Evolutionary conservation across 78 protist species (phyloP).

Genomic region (Trichosphaerium sp.): DNA sequence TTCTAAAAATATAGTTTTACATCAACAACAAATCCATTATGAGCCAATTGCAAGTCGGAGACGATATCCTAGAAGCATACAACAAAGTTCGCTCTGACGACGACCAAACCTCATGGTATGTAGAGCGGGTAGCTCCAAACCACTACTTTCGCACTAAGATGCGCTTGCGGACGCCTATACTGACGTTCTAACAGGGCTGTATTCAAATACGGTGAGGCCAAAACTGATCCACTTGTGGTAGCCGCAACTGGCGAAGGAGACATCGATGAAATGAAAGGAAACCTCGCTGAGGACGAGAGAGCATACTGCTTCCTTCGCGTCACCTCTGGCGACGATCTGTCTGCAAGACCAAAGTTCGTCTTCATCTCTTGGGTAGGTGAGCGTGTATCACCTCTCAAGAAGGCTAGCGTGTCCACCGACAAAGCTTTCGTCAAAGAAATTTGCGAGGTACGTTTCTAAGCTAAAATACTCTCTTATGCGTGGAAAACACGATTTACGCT

Average conservation of each 20-base stretch:
- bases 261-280: slow-evolving; percentile 3
- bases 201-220: slow-evolving; percentile 1
- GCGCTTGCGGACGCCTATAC: not conserved
- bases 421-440: slow-evolving; percentile 16
- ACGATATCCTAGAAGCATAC: slow-evolving; percentile 14
- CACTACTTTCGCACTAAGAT: too few species aligned
- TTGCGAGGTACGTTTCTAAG: not conserved
- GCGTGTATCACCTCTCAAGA: slow-evolving; percentile 8
- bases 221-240: slow-evolving; percentile 3
- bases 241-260: not conserved
- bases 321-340: slow-evolving; percentile 32
- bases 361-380: slow-evolving; percentile 29
- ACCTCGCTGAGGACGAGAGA: not conserved
- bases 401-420: slow-evolving; percentile 32
- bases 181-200: not conserved
- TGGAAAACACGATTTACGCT: too few species aligned
- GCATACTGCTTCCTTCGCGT: slow-evolving; percentile 36
- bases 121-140: too few species aligned
- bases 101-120: slow-evolving; percentile 8
- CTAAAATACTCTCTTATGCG: too few species aligned
- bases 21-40: too few species aligned
- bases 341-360: slow-evolving; percentile 33
- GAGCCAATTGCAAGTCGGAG: too few species aligned
- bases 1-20: too few species aligned
- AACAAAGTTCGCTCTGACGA: slow-evolving; percentile 25